phyloP scores from a whole-genome alignment of 768 basidiomycete species.

The Trametes cinnabarina region DNA sequence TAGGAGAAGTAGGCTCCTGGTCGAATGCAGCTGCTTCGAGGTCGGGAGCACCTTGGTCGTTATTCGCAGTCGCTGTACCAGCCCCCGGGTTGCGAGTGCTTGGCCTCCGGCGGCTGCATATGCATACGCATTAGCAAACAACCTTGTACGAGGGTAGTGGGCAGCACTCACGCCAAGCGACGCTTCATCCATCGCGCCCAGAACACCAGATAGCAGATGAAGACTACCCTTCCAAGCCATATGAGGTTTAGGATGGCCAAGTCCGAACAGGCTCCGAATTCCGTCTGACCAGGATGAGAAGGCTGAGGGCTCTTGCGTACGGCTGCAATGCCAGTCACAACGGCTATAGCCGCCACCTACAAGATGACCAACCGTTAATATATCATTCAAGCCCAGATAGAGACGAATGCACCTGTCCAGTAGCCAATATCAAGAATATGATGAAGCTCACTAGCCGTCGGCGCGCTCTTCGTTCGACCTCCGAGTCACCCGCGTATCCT shows the following conservation, averaged over 20 bases:
- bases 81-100: too few species aligned
- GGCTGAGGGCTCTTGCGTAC: conserved; percentile 2
- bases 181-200: conserved; percentile 13
- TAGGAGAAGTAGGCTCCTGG: not conserved
- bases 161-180: not conserved
- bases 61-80: not conserved
- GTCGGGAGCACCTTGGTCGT: not conserved
- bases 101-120: too few species aligned
- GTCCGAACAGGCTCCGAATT: conserved; percentile 5
- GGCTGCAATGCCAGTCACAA: not conserved
- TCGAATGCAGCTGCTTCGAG: not conserved
- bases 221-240: conserved; percentile 8
- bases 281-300: not conserved
- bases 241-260: conserved; percentile 9
- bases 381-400: not conserved
- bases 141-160: too few species aligned
- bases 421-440: not conserved
- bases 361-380: not conserved
- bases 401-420: not conserved
- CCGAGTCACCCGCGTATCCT: not conserved
- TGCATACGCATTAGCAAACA: not conserved
- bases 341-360: conserved; percentile 4
- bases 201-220: not conserved
- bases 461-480: conserved; percentile 2
- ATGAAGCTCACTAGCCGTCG: not conserved